Base-by-base conservation (phyloP, 1,284 basidiomycete genomes). In the Xanthoconium separans region DNA sequence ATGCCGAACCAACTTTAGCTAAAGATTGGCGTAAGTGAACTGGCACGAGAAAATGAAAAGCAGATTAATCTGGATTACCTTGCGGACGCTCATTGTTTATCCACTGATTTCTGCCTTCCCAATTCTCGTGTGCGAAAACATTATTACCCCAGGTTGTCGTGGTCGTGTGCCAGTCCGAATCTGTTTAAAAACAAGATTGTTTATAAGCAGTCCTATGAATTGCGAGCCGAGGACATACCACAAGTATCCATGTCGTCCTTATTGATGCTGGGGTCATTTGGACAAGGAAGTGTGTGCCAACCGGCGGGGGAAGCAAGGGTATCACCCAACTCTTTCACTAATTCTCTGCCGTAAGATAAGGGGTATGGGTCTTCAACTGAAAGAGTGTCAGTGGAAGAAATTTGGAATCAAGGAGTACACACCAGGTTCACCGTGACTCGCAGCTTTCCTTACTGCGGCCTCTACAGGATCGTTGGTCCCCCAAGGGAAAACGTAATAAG, bases 141-240 rank as follows among this genome's bases (percentile, higher is more conserved):
- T 96, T 96, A 80, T 96, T 96, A 51, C 95, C 95, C 77, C 84
- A 87, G 0, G 93, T 96, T 9, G 85, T 89, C 34, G 85, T 84
- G 49, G 87, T 90, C 65, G 87, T 88, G 58, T 82, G 73, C 69
- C 75, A 84, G 66, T 50, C 50, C 6, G 65, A 74, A 76, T 43
- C 65, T 24, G 45, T 55, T 63, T 33, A 16, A 42, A 2, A 41
- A 31, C 10, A 11, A 18, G 16, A 15, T 54, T 30, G 52, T 11
- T 49, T 30, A 4, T n/a, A 24, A 2, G 13, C 31, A 30, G 12
- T 34, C 33, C 6, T 2, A 29, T 13, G 4, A 9, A 1, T 20
- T 9, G 1, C 15, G 1, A 7, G 8, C 2, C 16, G 39, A 36
- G 36, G 2, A 46, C 58, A 56, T 53, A 52, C 56, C 54, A 37